These are phyloP conservation scores for Ampelomyces quisqualis DNA, from an alignment of 2,329 filamentous ascomycete species.

Conservation along the genomic window DNA sequence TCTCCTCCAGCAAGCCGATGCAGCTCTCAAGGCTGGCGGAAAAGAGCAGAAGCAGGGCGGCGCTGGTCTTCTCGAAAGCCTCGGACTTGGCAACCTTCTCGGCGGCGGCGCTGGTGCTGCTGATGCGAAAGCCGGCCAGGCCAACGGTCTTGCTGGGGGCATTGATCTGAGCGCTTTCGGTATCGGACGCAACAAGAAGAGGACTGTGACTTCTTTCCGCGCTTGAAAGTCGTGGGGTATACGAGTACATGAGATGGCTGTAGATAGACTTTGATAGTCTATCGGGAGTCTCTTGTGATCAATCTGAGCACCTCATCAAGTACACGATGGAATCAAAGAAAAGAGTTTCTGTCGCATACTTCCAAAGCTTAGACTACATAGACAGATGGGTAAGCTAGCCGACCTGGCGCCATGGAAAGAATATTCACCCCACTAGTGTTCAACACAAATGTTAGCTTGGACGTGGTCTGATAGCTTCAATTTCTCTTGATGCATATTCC, in stretches of 20 bases:
- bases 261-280: conserved; percentile 3
- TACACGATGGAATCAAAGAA: background rate
- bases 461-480: background rate
- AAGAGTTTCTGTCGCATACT: background rate
- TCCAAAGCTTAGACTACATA: conserved; percentile 1
- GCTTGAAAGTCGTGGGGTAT: conserved; percentile 4
- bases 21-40: conserved; percentile 10
- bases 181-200: conserved; percentile 10
- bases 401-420: background rate
- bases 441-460: too few relatives aligned
- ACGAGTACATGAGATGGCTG: background rate
- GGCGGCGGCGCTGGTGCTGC: conserved; percentile 2
- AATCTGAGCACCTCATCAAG: background rate
- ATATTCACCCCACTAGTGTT: too few relatives aligned
- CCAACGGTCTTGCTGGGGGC: conserved; percentile 2
- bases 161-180: conserved; percentile 8
- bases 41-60: conserved; percentile 10
- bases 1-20: conserved; percentile 8
- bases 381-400: background rate
- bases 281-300: background rate
- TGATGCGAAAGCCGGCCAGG: background rate
- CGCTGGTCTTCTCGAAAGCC: conserved; percentile 5
- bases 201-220: conserved; percentile 15
- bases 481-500: background rate
- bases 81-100: conserved; percentile 8